phyloP scores from a whole-genome alignment of 2,329 filamentous ascomycete genomes.

The Coccinonectria pachysandricola region DNA sequence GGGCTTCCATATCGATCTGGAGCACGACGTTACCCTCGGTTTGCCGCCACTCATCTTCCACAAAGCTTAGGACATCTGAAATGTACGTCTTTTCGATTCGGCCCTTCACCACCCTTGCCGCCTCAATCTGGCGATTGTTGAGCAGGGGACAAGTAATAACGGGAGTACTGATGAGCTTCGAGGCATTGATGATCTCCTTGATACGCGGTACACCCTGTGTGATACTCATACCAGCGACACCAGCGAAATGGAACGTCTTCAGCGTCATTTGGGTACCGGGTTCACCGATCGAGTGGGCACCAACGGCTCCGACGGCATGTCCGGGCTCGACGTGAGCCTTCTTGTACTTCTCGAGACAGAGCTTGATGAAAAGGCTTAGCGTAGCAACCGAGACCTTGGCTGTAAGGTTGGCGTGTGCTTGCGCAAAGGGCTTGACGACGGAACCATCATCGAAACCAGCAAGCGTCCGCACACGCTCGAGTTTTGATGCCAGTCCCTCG shows the following conservation, averaged over 20 bases:
- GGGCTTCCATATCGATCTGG: slow-evolving; percentile 67
- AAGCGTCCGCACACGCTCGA: slow-evolving; percentile 42
- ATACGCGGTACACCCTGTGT: slow-evolving; percentile 99
- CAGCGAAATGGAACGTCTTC: slow-evolving; percentile 99
- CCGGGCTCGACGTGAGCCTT: slow-evolving; percentile 88
- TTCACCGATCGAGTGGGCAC: slow-evolving; percentile 95
- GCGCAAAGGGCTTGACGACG: slow-evolving; percentile 14
- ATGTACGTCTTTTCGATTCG: slow-evolving; percentile 93
- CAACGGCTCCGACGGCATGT: slow-evolving; percentile 90
- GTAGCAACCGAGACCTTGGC: slow-evolving; percentile 74
- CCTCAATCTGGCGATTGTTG: slow-evolving; percentile 63
- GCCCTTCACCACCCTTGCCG: slow-evolving; percentile 83
- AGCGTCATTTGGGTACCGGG: slow-evolving; percentile 98
- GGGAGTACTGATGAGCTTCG: slow-evolving; percentile 84
- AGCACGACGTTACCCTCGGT: slow-evolving; percentile 68
- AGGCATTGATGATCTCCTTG: slow-evolving; percentile 99
- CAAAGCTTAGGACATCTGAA: slow-evolving; percentile 65
- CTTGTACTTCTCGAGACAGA: slow-evolving; percentile 84
- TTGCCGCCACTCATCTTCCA: slow-evolving; percentile 83
- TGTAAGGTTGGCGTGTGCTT: slow-evolving; percentile 54
- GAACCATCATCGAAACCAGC: slow-evolving; percentile 36
- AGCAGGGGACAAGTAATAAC: slow-evolving; percentile 81
- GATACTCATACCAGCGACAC: slow-evolving; percentile 98
- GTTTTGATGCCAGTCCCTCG: slow-evolving; percentile 46
- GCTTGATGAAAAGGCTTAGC: slow-evolving; percentile 62